These are phyloP conservation scores for Botrytis cinerea DNA, from an alignment of 2,329 filamentous ascomycete species.

Conservation along the genomic window DNA sequence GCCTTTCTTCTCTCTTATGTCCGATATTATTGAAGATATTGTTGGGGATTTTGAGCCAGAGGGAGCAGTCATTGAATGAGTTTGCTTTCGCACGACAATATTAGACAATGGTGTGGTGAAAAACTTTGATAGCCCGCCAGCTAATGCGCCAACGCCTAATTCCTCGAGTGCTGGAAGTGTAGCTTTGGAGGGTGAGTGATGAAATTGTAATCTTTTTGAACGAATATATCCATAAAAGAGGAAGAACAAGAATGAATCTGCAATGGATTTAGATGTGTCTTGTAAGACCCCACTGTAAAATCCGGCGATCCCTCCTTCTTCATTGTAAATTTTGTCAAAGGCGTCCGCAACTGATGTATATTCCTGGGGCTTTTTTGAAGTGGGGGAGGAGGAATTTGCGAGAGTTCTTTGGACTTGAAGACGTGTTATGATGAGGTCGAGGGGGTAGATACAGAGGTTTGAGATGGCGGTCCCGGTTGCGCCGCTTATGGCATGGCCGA, in stretches of 20 bases:
- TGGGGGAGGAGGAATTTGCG: slow-evolving; percentile 44
- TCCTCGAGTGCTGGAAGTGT: slow-evolving; percentile 68
- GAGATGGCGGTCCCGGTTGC: slow-evolving; percentile 77
- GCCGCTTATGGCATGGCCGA: slow-evolving; percentile 81
- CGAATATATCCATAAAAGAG: slow-evolving; percentile 67
- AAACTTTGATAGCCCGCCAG: slow-evolving; percentile 73
- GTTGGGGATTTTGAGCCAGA: slow-evolving; percentile 37
- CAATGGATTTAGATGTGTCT: slow-evolving; percentile 66
- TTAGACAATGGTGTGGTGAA: slow-evolving; percentile 81
- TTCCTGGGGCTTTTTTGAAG: slow-evolving; percentile 44
- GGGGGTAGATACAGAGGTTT: slow-evolving; percentile 76
- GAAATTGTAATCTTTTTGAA: slow-evolving; percentile 44
- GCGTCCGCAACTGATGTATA: slow-evolving; percentile 71
- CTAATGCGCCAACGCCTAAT: slow-evolving; percentile 69
- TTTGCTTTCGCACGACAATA: slow-evolving; percentile 80
- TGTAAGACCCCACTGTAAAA: slow-evolving; percentile 68
- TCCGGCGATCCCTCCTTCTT: slow-evolving; percentile 66
- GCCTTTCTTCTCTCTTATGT: slow-evolving; percentile 70
- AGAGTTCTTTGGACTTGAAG: slow-evolving; percentile 75
- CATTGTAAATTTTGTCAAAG: slow-evolving; percentile 66
- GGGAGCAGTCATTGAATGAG: slow-evolving; percentile 54
- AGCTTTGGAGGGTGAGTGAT: slow-evolving; percentile 41
- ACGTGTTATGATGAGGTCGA: slow-evolving; percentile 78
- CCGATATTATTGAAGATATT: slow-evolving; percentile 59
- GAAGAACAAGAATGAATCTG: slow-evolving; percentile 85